These are phyloP conservation scores for Didymella keratinophila DNA, from an alignment of 2,329 filamentous ascomycete species.

Conservation along the genomic window DNA sequence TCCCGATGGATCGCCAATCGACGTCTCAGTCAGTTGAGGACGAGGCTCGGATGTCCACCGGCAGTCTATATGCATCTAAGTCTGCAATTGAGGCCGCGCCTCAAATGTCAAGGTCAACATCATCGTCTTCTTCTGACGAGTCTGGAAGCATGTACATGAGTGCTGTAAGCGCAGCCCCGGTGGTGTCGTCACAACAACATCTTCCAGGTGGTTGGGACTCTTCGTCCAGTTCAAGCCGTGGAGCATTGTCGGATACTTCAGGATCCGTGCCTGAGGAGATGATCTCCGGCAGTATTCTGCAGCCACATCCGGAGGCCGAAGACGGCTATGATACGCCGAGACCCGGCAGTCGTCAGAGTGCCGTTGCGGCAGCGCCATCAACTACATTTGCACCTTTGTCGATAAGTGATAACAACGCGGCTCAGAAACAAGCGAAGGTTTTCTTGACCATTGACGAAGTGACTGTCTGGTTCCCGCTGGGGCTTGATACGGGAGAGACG, in stretches of 20 bases:
- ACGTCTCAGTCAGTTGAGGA: constrained; percentile 25
- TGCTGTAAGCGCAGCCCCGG: constrained; percentile 59
- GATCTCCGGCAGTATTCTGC: constrained; percentile 44
- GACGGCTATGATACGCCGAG: constrained; percentile 52
- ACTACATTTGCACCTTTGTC: constrained; percentile 13
- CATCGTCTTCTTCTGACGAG: constrained; percentile 80
- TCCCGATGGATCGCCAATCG: constrained; percentile 27
- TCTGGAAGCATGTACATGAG: constrained; percentile 90
- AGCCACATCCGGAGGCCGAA: constrained; percentile 38
- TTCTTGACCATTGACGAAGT: constrained; percentile 50
- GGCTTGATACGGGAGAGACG: constrained; percentile 28
- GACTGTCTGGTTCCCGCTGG: constrained; percentile 50
- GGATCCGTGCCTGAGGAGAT: constrained; percentile 40
- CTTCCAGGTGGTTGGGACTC: constrained; percentile 56
- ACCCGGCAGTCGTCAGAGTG: constrained; percentile 44
- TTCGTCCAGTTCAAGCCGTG: constrained; percentile 44
- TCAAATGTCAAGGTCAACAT: constrained; percentile 61
- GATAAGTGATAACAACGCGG: background rate
- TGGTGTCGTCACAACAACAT: constrained; percentile 27
- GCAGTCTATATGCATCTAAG: constrained; percentile 8
- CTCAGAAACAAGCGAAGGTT: constrained; percentile 38
- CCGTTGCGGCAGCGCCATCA: constrained; percentile 23
- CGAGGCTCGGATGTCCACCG: constrained; percentile 11
- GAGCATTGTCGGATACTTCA: constrained; percentile 38
- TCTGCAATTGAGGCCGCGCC: constrained; percentile 17